These are phyloP conservation scores for Nicotiana sylvestris DNA, from an alignment of 257 asterid species.

Conservation along the genomic window DNA sequence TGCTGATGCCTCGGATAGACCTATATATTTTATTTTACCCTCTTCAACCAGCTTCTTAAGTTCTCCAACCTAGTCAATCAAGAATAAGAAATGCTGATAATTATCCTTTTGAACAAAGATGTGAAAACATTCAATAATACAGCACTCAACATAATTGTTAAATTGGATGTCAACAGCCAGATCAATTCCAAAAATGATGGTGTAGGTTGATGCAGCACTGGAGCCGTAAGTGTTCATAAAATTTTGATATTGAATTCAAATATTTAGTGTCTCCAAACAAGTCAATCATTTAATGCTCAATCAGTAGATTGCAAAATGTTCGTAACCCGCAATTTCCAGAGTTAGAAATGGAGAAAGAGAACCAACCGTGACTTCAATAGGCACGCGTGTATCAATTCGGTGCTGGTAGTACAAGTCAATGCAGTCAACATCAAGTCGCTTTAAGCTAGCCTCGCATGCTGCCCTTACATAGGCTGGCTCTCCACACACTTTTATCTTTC, in stretches of 20 bases:
- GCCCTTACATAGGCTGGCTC: conserved; percentile 33
- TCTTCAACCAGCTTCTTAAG: conserved; percentile 26
- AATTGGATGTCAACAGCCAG: not conserved
- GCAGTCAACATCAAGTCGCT: conserved; percentile 30
- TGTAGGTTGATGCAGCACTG: not conserved
- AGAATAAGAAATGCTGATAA: not conserved
- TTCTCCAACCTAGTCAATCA: conserved; percentile 18
- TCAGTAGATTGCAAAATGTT: not conserved
- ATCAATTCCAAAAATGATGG: not conserved
- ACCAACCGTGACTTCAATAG: conserved; percentile 39
- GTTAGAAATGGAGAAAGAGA: not conserved
- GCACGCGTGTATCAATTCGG: conserved; percentile 29
- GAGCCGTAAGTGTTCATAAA: not conserved
- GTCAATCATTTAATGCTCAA: not conserved
- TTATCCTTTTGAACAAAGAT: not conserved
- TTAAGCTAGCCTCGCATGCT: conserved; percentile 37
- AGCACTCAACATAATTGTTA: not conserved
- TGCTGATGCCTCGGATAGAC: conserved; percentile 30
- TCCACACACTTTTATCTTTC: conserved; percentile 19
- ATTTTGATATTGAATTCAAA: not conserved
- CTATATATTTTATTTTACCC: conserved; percentile 26
- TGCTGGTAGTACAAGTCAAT: conserved; percentile 40
- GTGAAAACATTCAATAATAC: not conserved
- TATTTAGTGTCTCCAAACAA: not conserved
- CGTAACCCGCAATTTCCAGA: not conserved